A percentile compares a stretch with the other conserved stretches of the same genome.
phyloP scores from a whole-genome alignment of 2,329 filamentous ascomycete genomes.

The Cryphonectria naterciae region DNA sequence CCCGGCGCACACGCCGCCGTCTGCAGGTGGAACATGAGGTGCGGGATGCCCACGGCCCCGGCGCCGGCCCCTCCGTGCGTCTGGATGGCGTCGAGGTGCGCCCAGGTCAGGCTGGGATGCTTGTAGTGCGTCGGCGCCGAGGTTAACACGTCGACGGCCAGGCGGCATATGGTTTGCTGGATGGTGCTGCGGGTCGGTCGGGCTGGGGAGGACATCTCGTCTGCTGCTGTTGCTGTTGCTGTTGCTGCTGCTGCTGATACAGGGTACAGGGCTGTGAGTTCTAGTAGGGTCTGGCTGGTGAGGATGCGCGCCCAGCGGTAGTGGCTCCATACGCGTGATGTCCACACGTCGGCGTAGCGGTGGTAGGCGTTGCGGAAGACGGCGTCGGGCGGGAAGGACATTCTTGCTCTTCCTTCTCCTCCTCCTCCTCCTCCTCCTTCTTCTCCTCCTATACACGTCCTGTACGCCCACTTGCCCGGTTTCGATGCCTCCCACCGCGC shows the following conservation, averaged over 20 bases:
- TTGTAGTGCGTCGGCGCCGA: conserved; percentile 57
- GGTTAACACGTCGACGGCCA: conserved; percentile 50
- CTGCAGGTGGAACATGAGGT: conserved; percentile 53
- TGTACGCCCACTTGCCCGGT: conserved; percentile 43
- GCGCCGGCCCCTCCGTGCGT: conserved; percentile 46
- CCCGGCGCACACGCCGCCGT: conserved; percentile 52
- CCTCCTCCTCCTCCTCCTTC: conserved; percentile 27
- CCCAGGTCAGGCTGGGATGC: conserved; percentile 46
- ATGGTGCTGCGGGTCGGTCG: conserved; percentile 36
- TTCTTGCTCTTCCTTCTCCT: too few species aligned
- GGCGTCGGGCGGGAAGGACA: conserved; percentile 43
- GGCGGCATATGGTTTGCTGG: conserved; percentile 41
- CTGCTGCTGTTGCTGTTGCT: conserved; percentile 8
- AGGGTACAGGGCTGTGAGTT: conserved; percentile 44
- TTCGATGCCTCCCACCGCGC: conserved; percentile 44
- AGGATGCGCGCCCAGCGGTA: conserved; percentile 63
- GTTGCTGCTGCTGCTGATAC: conserved; percentile 36
- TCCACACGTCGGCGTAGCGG: conserved; percentile 57
- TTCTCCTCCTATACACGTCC: conserved; percentile 36
- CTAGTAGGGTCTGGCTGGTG: conserved; percentile 53
- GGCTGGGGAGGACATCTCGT: conserved; percentile 17
- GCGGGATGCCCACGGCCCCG: conserved; percentile 53
- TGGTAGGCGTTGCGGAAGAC: conserved; percentile 60
- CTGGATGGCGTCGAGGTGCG: conserved; percentile 39
- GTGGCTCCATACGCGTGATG: conserved; percentile 61